Base-by-base conservation (phyloP, 306 rosid species). In the Cucurbita argyrosperma region DNA sequence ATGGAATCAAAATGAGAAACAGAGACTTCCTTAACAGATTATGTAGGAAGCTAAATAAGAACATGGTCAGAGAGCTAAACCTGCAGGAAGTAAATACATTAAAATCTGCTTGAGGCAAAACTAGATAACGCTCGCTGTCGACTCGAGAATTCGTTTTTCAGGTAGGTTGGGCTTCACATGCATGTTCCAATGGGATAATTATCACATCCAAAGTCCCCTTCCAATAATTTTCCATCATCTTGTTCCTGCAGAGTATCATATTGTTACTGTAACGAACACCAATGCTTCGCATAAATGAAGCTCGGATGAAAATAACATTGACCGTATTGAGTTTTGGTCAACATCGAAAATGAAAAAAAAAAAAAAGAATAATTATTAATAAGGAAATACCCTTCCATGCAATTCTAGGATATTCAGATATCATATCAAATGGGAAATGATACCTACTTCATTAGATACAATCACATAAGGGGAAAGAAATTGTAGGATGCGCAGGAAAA, bases 161-260 rank as follows among this genome's bases (percentile, higher is more conserved):
- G 39, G 73, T 45, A 67, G 21, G 39, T 6, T 2, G 18, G 18
- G 58, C 5, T 45, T 74, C 68, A 74, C 79, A 87, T 81, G 72
- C 84, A 84, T 52, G 84, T 46, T 30, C 91, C 88, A 10, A 86
- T 85, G 26, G 86, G 45, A 79, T 79, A 85, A 73, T 53, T 76
- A 77, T 82, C 80, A 37, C 86, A 86, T 14, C 84, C 76, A 76
- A 87, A 83, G 66, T 81, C 87, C 68, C 83, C 92, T 58, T 79
- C 82, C 79, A 74, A 35, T n/a, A 78, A 50, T 30, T 81, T 84
- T 79, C 40, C 81, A 83, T 79, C 78, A 75, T 81, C 89, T 80
- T 85, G 87, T 69, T 84, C 96, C 98, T 93, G 96, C 83, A 81
- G 70, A 82, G 76, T 73, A 74, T 77, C 84, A 15, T 62, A 38